These are phyloP conservation scores for Vigna reflexopilosa DNA, from an alignment of 306 rosid species.

Conservation along the genomic window DNA sequence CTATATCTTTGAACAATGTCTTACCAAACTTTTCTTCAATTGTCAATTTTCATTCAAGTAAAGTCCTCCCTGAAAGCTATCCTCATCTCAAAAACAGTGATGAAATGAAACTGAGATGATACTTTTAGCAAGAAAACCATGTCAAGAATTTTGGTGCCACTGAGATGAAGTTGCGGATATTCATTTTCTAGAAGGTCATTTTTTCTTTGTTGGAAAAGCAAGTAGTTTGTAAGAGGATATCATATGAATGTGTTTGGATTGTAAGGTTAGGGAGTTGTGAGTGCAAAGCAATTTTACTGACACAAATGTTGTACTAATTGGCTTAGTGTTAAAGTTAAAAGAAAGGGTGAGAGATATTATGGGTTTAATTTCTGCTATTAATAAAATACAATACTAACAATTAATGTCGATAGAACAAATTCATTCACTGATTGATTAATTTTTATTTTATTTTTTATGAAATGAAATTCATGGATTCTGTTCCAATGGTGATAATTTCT, in stretches of 20 bases:
- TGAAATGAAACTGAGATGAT: constrained; percentile 32
- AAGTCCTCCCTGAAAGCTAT: constrained; percentile 28
- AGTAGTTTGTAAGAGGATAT: constrained; percentile 6
- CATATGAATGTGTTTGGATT: constrained; percentile 22
- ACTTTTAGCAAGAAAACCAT: constrained; percentile 10
- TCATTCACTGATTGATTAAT: too few species aligned
- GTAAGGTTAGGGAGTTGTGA: not conserved
- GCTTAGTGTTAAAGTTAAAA: too few species aligned
- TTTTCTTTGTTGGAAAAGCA: constrained; percentile 15
- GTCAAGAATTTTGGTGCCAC: constrained; percentile 13
- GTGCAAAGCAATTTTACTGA: not conserved
- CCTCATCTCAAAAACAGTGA: constrained; percentile 23
- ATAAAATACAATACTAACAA: too few species aligned
- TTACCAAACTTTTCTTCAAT: constrained; percentile 14
- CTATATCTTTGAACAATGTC: constrained; percentile 23
- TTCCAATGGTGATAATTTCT: too few species aligned
- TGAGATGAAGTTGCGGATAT: constrained; percentile 28
- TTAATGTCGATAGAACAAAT: too few species aligned
- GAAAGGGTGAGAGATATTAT: too few species aligned
- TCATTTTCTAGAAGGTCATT: constrained; percentile 22
- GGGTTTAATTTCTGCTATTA: too few species aligned
- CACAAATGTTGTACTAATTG: not conserved
- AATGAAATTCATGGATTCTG: too few species aligned
- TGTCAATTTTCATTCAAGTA: constrained; percentile 34
- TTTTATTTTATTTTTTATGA: too few species aligned